phyloP scores from a whole-genome alignment of 306 rosid genomes.

The Casuarina cunninghamiana region DNA sequence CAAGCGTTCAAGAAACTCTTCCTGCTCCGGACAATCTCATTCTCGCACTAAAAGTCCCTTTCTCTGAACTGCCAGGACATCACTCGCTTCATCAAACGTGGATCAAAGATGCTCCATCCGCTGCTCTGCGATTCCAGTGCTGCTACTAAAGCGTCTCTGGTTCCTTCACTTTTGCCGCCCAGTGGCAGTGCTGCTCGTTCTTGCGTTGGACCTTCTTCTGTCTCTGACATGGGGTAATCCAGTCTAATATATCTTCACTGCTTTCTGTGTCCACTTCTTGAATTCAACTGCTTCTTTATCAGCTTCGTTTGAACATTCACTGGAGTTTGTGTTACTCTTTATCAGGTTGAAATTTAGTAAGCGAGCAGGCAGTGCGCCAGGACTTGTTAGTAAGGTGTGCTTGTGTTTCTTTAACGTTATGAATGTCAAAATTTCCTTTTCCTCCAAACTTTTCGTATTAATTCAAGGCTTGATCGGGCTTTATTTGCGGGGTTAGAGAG shows the following conservation, averaged over 20 bases:
- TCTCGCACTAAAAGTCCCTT: neutral
- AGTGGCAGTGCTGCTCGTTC: conserved; percentile 13
- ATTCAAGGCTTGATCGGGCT: conserved; percentile 32
- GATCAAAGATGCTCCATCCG: conserved; percentile 55
- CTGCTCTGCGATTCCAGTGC: conserved; percentile 42
- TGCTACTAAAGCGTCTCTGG: conserved; percentile 36
- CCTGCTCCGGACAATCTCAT: no score
- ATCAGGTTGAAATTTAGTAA: conserved; percentile 54
- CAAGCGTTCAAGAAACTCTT: neutral
- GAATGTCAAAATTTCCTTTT: conserved; percentile 9
- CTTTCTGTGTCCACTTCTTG: neutral
- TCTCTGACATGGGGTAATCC: conserved; percentile 46
- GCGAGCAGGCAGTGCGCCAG: conserved; percentile 42
- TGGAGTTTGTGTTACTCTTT: neutral
- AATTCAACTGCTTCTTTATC: neutral
- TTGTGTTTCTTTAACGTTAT: conserved; percentile 13
- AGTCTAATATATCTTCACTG: neutral
- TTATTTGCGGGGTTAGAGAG: conserved; percentile 64
- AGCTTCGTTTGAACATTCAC: neutral
- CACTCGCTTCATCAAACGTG: neutral
- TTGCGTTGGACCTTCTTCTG: conserved; percentile 37
- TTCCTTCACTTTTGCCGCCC: conserved; percentile 28
- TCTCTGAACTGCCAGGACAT: neutral
- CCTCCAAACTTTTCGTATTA: conserved; percentile 11
- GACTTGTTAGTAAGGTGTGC: conserved; percentile 52